Evolutionary conservation across 1,284 basidiomycete species (phyloP).

Genomic region (Puccinia coronata): DNA sequence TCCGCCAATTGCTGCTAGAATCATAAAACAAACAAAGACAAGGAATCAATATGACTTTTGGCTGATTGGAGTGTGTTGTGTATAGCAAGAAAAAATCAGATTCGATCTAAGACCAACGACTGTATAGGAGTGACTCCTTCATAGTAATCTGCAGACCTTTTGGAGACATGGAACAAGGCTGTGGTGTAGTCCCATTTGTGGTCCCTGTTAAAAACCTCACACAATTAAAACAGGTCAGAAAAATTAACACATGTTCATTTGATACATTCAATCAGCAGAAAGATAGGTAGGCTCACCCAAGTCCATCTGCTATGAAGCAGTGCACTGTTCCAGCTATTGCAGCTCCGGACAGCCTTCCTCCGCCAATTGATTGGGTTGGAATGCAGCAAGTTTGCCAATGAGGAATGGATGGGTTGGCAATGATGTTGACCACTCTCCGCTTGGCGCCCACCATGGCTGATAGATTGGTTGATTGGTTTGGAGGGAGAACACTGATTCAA

Average conservation of each 20-base stretch:
- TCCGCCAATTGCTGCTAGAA: too few relatives aligned
- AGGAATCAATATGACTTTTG: neutral
- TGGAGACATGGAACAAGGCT: slow-evolving; percentile 28
- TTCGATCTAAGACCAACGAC: slow-evolving; percentile 15
- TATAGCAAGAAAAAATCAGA: too few relatives aligned
- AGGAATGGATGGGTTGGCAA: neutral
- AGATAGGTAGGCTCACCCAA: slow-evolving; percentile 2
- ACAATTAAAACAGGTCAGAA: neutral
- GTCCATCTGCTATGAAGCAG: slow-evolving; percentile 41
- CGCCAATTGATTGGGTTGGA: slow-evolving; percentile 17
- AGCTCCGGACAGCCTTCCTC: slow-evolving; percentile 25
- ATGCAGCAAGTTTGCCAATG: neutral
- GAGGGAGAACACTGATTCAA: too few relatives aligned
- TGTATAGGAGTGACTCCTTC: slow-evolving; percentile 23
- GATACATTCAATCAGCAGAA: neutral
- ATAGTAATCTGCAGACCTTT: slow-evolving; percentile 10
- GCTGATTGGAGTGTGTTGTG: too few relatives aligned
- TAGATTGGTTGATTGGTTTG: too few relatives aligned
- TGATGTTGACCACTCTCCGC: neutral
- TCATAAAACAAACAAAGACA: neutral
- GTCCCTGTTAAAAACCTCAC: slow-evolving; percentile 4
- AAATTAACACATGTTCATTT: neutral
- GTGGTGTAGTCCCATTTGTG: slow-evolving; percentile 39
- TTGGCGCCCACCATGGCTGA: slow-evolving; percentile 25
- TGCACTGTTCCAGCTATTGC: slow-evolving; percentile 34